phyloP scores from a whole-genome alignment of 352 stramenopile species.

The Globisporangium carolinianum region DNA sequence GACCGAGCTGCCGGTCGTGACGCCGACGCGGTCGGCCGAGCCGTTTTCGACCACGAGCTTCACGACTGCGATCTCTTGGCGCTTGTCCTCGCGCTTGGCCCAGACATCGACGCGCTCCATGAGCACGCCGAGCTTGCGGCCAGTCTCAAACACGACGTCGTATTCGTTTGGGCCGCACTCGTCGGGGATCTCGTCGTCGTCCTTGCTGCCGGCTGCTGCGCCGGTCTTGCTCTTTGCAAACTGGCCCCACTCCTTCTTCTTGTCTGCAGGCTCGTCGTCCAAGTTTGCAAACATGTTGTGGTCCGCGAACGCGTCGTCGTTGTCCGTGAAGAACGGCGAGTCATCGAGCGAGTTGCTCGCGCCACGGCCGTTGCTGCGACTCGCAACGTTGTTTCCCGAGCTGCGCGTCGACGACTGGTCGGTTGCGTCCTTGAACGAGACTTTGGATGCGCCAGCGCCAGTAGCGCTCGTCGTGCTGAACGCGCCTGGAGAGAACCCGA shows the following conservation, averaged over 20 bases:
- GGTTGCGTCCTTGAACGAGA: constrained; percentile 39
- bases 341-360: constrained; percentile 28
- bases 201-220: neutral
- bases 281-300: constrained; percentile 53
- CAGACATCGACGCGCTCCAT: constrained; percentile 77
- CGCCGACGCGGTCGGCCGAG: constrained; percentile 55
- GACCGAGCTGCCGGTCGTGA: constrained; percentile 63
- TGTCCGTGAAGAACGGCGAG: constrained; percentile 54
- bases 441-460: constrained; percentile 12
- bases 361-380: constrained; percentile 2
- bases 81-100: constrained; percentile 37
- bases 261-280: constrained; percentile 37
- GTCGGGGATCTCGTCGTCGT: constrained; percentile 16
- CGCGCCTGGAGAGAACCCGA: constrained; percentile 43
- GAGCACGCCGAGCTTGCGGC: constrained; percentile 71
- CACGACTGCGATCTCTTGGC: constrained; percentile 62
- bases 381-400: constrained; percentile 9
- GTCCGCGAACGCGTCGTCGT: constrained; percentile 50
- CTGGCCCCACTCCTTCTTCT: constrained; percentile 19
- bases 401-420: constrained; percentile 2
- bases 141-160: constrained; percentile 70
- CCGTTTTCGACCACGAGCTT: constrained; percentile 80
- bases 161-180: constrained; percentile 57
- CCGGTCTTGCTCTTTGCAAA: constrained; percentile 4
- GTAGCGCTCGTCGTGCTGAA: constrained; percentile 22